Evolutionary conservation across 1,284 basidiomycete species (phyloP), one percentile per base, ranked within the genome.

Genomic region (Fistulinella cinereoalba): DNA sequence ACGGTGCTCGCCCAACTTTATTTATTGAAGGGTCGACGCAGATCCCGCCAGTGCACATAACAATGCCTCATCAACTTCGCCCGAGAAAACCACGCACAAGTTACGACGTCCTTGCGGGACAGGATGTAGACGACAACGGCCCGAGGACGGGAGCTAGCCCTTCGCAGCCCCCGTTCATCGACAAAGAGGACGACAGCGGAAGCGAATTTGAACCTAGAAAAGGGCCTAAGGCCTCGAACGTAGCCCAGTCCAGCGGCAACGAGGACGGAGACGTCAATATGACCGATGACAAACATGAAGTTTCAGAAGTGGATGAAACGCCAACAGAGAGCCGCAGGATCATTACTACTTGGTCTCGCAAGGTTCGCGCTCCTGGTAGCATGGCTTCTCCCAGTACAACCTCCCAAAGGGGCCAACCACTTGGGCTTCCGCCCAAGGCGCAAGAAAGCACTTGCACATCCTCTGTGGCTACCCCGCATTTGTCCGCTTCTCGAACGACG

Each of bases 161-260:
- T 1, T 64, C 68, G 7, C 32, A 31, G 15, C 10, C 12, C 13
- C 28, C 13, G 19, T 27, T 8, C 46, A 41, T 7, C 41, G 60
- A 67, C 23, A 62, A 67, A 4, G 61, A 48, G 11, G 37, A 12
- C 10, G 60, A 57, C 41, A 67, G 62, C 37, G 66, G 56, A 3
- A 72, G 72, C 50, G 79, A 79, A 51, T 80, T 79, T 49, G 71
- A 73, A 29, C 71, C 67, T 2, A 51, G 55, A 28, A 39, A 55
- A 21, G 28, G 10, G 24, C 40, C 40, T 2, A n/a, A n/a, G 8
- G 29, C 37, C 7, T 21, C 52, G 21, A 41, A 49, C 15, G 39
- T 33, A n/a, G 39, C 32, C 6, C 37, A 54, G 13, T 59, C 56
- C 28, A 13, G 15, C 28, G 28, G 41, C 40, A 57, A 58, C 6